These are phyloP conservation scores for Fusarium drepaniforme DNA, from an alignment of 2,329 filamentous ascomycete genomes.

Conservation along the genomic window DNA sequence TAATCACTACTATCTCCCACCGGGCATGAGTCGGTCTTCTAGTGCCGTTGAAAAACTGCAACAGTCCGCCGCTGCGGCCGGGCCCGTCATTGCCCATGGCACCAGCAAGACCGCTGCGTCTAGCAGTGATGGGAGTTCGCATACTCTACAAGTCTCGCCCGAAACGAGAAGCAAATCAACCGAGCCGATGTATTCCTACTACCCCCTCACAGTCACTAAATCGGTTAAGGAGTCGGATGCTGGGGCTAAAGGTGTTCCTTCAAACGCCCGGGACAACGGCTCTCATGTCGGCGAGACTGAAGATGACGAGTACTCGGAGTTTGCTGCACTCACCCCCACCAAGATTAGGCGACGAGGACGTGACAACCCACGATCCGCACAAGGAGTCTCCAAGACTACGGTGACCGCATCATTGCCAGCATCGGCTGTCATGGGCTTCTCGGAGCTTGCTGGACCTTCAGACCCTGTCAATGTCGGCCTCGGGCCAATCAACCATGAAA, in stretches of 20 bases:
- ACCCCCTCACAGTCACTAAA: neutral
- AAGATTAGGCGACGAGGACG: slow-evolving; percentile 22
- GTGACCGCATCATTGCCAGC: slow-evolving; percentile 40
- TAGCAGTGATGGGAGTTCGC: neutral
- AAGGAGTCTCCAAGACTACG: slow-evolving; percentile 10
- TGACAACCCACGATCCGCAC: slow-evolving; percentile 26
- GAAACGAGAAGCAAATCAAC: slow-evolving; percentile 22
- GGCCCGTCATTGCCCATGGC: slow-evolving; percentile 29
- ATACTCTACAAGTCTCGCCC: neutral
- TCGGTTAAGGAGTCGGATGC: neutral
- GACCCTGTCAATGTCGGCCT: slow-evolving; percentile 1
- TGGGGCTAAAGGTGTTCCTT: neutral
- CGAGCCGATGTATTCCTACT: neutral
- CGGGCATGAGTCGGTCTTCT: neutral
- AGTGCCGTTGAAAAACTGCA: slow-evolving; percentile 46
- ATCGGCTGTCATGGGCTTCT: slow-evolving; percentile 34
- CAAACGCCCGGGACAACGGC: slow-evolving; percentile 1
- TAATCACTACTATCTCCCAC: slow-evolving; percentile 43
- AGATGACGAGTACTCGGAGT: slow-evolving; percentile 14
- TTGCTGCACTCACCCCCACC: slow-evolving; percentile 35
- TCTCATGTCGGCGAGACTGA: neutral
- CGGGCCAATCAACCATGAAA: neutral
- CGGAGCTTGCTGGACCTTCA: slow-evolving; percentile 21
- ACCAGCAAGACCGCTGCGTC: slow-evolving; percentile 1
- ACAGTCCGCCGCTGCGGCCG: slow-evolving; percentile 45